Percentiles rank a stretch among this genome's conserved stretches.
Conservation (phyloP, 441 rosid genomes). For the Populus hybrid region DNA sequence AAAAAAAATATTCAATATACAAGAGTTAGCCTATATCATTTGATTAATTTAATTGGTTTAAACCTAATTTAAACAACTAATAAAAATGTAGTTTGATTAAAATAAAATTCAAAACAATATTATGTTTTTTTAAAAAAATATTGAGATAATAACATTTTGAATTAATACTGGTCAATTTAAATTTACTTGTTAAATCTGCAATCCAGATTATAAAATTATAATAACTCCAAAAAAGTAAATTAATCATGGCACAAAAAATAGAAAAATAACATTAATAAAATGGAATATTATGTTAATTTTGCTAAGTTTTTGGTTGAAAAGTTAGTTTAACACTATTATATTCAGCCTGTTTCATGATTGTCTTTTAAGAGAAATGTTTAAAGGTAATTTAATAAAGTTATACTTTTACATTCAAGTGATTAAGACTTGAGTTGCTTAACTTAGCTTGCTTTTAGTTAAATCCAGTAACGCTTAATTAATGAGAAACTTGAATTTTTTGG, state of each 20-base stretch:
- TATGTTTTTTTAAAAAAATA: too few species aligned
- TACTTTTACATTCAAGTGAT: not conserved
- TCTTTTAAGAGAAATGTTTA: not conserved
- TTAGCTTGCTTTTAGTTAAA: not conserved
- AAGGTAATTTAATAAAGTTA: not conserved
- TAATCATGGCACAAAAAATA: too few species aligned
- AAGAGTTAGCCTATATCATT: rapidly evolving
- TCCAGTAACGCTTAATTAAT: not conserved
- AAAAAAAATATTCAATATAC: too few species aligned
- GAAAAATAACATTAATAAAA: not conserved
- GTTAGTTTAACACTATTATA: not conserved
- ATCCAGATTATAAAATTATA: rapidly evolving
- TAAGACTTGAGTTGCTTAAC: not conserved
- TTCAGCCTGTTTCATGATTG: not conserved
- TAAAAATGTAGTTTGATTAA: too few species aligned
- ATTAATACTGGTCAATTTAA: rapidly evolving
- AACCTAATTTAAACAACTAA: rapidly evolving
- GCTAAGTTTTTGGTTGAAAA: not conserved
- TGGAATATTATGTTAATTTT: not conserved
- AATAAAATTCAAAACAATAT: too few species aligned
- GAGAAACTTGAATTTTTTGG: not conserved
- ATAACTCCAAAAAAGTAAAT: too few species aligned
- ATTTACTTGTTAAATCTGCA: rapidly evolving
- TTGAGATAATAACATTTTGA: too few species aligned
- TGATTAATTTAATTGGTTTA: too few species aligned